A percentile compares a stretch with the other conserved stretches of the same genome.
Conservation (phyloP, 2,329 filamentous ascomycete genomes). For the Calonectria fujianensis region DNA sequence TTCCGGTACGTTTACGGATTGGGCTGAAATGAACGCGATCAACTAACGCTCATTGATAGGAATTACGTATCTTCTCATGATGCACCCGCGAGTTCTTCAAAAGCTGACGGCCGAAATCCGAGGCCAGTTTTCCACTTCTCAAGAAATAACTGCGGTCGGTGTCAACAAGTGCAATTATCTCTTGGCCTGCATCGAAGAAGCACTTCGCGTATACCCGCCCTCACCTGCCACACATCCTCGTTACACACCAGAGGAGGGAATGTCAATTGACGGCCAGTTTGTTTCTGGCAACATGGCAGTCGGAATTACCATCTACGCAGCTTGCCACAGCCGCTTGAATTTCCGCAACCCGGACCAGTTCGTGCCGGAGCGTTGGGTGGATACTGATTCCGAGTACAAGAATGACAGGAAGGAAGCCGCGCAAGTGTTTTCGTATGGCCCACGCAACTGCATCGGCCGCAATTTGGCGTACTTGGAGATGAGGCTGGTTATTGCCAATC, state of each 20-base stretch:
- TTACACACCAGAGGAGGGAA: not conserved
- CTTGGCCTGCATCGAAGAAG: conserved; percentile 6
- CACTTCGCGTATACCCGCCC: not conserved
- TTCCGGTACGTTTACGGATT: not conserved
- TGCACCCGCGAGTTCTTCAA: not conserved
- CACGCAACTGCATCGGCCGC: conserved; percentile 11
- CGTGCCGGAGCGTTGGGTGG: conserved; percentile 2
- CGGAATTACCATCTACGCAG: conserved; percentile 3
- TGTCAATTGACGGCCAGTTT: not conserved
- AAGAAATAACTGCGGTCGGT: not conserved
- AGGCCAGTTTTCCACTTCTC: not conserved
- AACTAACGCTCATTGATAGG: not conserved
- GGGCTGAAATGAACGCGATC: too few species aligned
- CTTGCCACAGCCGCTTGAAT: not conserved
- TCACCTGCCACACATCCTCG: conserved; percentile 1
- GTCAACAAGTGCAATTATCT: conserved; percentile 1
- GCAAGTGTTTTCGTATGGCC: conserved; percentile 2
- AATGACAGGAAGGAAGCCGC: not conserved
- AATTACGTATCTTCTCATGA: not conserved
- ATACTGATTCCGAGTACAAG: not conserved
- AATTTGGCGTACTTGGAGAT: conserved; percentile 14
- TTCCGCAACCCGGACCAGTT: conserved; percentile 7
- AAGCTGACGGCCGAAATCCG: not conserved
- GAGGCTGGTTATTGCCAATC: not conserved
- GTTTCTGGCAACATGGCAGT: conserved; percentile 6